Base-by-base conservation (phyloP, 345 rosid species). In the Bruguiera gymnorhiza region DNA sequence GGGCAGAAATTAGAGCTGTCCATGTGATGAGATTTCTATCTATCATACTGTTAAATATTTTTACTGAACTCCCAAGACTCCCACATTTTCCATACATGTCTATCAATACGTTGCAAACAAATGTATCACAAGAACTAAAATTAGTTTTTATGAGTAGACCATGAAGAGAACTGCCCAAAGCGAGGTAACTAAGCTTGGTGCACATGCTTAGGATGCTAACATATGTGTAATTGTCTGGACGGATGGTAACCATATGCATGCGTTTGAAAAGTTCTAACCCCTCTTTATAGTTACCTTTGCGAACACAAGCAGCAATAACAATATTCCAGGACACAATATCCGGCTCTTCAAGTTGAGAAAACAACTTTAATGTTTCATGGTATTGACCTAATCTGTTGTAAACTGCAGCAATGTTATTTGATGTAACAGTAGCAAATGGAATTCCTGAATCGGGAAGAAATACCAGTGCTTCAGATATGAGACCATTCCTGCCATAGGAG, bases 21-120 rank as follows among this genome's bases (percentile, higher is more conserved):
- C 97, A 94, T 57, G 98, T 84, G 72, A 93, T 76, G 70, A 84
- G 63, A 63, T 87, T 93, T 77, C 81, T 86, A 54, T 83, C 81
- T 8, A 71, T 68, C 79, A 84, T 74, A 65, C 68, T 69, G 43
- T 81, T 75, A 43, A 91, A 91, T 63, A 82, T 70, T 76, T 84
- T 82, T 46, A 80, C 51, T 21, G 85, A 79, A 72, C 86, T 84
- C 65, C 52, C 50, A 16, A 80, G 66, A 82, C 78, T 76, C 56
- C 96, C 98, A 70, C 96, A 91, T 81, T 91, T 91, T 76, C 97
- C 96, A 75, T 94, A 89, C 97, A 94, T 89, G 83, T 88, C 90
- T 78, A 94, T 83, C 73, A 94, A 75, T 24, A 87, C 61, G 74
- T 94, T 91, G 80, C 82, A 83, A 24, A 87, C 83, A 61, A 88